Evolutionary conservation across 345 rosid genomes (phyloP).

Genomic region (Psidium guajava): DNA sequence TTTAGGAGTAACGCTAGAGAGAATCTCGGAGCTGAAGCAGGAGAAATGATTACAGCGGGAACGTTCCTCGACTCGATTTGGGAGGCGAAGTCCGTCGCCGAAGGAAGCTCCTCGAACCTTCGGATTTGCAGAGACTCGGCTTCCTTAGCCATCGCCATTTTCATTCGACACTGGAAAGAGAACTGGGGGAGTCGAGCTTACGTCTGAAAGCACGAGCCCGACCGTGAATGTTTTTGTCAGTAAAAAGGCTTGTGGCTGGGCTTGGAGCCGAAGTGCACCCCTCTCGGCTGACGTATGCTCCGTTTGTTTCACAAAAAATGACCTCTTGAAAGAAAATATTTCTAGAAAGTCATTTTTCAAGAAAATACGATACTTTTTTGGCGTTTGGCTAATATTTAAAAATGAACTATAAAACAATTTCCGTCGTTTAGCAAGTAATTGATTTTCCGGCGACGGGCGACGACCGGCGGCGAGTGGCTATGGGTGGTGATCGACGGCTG

Average conservation of each 20-base stretch:
- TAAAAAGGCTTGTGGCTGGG: not conserved
- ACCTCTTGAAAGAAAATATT: too few species aligned
- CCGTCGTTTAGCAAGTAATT: too few species aligned
- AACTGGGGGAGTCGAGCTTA: not conserved
- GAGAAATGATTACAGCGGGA: conserved; percentile 39
- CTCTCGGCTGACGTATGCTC: too few species aligned
- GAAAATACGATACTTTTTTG: too few species aligned
- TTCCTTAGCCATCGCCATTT: not conserved
- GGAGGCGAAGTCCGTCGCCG: conserved; percentile 40
- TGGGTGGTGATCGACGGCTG: too few species aligned
- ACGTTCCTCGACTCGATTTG: conserved; percentile 52
- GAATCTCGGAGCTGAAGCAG: not conserved
- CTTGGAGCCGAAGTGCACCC: too few species aligned
- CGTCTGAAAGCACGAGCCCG: not conserved
- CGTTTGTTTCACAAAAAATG: too few species aligned
- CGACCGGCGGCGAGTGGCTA: too few species aligned
- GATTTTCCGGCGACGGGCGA: too few species aligned
- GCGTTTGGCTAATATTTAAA: too few species aligned
- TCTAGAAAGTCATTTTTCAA: too few species aligned
- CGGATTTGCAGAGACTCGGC: conserved; percentile 16
- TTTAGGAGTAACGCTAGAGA: not conserved
- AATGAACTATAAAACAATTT: too few species aligned
- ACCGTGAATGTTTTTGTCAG: not conserved
- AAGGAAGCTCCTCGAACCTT: conserved; percentile 37
- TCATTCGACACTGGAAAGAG: not conserved